phyloP scores from a whole-genome alignment of 345 rosid species.

The Trapa bicornis region DNA sequence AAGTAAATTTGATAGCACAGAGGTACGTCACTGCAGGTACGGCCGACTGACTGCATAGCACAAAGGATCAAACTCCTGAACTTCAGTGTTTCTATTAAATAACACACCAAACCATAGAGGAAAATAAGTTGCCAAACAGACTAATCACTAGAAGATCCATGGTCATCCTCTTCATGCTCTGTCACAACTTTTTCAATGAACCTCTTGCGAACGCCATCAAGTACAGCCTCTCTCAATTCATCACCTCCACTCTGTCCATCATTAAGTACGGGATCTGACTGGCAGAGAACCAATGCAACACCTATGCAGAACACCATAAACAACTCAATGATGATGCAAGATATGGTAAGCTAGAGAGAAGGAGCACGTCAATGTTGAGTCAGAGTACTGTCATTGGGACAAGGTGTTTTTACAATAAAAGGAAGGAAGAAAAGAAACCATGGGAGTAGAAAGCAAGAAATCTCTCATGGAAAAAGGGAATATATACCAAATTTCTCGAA shows the following conservation, averaged over 20 bases:
- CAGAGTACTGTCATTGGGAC: background rate
- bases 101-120: too few relatives aligned
- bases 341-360: background rate
- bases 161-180: conserved; percentile 68
- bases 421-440: background rate
- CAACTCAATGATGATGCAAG: background rate
- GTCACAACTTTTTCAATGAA: conserved; percentile 75
- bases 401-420: background rate
- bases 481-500: too few relatives aligned
- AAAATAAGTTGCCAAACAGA: conserved; percentile 1
- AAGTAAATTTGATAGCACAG: too few relatives aligned
- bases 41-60: too few relatives aligned
- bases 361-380: background rate
- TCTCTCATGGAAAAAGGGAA: background rate
- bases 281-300: conserved; percentile 87
- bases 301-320: conserved; percentile 26
- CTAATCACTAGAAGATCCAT: conserved; percentile 77
- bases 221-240: conserved; percentile 54
- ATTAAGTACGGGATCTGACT: conserved; percentile 79
- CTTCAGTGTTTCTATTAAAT: too few relatives aligned
- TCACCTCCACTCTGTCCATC: conserved; percentile 76
- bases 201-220: conserved; percentile 71
- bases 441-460: background rate
- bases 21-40: too few relatives aligned
- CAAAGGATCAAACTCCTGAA: too few relatives aligned